Evolutionary conservation across 2,329 filamentous ascomycete genomes (phyloP).

Genomic region (Clarireedia paspali): DNA sequence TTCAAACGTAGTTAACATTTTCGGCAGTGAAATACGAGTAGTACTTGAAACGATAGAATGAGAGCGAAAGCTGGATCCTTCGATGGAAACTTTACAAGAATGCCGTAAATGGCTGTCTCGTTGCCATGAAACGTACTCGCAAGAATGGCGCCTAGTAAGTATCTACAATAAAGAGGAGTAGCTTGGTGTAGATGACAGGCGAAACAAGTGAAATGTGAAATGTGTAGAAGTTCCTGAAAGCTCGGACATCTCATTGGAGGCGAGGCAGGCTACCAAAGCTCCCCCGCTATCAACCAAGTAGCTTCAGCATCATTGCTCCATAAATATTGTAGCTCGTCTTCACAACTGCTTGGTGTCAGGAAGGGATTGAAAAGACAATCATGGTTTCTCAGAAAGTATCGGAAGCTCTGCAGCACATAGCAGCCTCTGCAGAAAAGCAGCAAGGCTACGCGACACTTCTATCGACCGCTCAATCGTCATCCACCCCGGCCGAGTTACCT

Average conservation of each 20-base stretch:
- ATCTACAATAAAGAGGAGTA: no score
- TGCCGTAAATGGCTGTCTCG: no score
- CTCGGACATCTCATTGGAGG: background rate
- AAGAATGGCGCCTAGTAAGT: no score
- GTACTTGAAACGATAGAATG: no score
- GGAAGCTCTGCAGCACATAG: constrained; percentile 37
- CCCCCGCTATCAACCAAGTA: background rate
- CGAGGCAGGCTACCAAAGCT: background rate
- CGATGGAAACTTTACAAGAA: no score
- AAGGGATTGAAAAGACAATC: background rate
- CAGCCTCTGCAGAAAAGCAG: constrained; percentile 35
- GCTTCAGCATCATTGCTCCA: background rate
- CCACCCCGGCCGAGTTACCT: constrained; percentile 15
- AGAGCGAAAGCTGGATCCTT: no score
- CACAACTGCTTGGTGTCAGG: background rate
- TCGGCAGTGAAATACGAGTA: no score
- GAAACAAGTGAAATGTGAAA: no score
- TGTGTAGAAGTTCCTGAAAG: background rate
- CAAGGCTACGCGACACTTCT: constrained; percentile 41
- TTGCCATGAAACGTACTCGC: no score
- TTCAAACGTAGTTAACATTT: no score
- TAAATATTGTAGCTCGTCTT: background rate
- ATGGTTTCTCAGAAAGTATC: constrained; percentile 34
- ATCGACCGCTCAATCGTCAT: constrained; percentile 30
- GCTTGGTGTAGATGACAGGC: no score